phyloP scores from a whole-genome alignment of 805 yeast genomes.

The Tetrapisispora fleetii region DNA sequence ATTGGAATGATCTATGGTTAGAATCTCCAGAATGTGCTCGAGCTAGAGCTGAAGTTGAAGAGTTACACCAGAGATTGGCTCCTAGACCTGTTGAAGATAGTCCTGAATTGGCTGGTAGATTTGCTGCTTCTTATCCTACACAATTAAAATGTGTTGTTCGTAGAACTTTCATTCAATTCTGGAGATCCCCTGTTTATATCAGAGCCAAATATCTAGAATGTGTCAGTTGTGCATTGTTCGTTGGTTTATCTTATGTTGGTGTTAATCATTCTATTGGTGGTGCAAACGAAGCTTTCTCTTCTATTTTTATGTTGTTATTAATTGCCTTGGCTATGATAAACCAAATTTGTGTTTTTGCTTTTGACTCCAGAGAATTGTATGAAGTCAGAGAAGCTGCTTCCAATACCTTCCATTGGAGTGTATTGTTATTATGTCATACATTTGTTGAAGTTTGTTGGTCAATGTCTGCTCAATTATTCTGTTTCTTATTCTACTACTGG shows the following conservation, averaged over 20 bases:
- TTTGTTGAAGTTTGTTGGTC: conserved; percentile 42
- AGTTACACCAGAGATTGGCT: conserved; percentile 40
- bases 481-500: conserved; percentile 40
- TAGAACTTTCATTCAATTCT: conserved; percentile 50
- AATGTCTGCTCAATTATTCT: conserved; percentile 33
- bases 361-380: conserved; percentile 49
- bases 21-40: conserved; percentile 41
- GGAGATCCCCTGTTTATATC: conserved; percentile 54
- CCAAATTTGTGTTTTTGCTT: conserved; percentile 55
- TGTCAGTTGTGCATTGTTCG: conserved; percentile 45
- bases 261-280: conserved; percentile 55
- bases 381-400: conserved; percentile 70
- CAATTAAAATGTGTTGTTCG: conserved; percentile 39
- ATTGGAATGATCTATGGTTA: conserved; percentile 59
- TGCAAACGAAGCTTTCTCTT: conserved; percentile 53
- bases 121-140: conserved; percentile 35
- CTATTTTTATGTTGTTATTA: conserved; percentile 47
- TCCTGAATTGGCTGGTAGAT: conserved; percentile 32
- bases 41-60: conserved; percentile 42
- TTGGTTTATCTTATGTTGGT: conserved; percentile 56
- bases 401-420: conserved; percentile 58
- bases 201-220: conserved; percentile 49
- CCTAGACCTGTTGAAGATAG: conserved; percentile 26
- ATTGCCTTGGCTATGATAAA: conserved; percentile 45
- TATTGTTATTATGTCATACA: conserved; percentile 39